These are phyloP conservation scores for Penicillium alfredii DNA, from an alignment of 495 filamentous ascomycete genomes.

Conservation along the genomic window DNA sequence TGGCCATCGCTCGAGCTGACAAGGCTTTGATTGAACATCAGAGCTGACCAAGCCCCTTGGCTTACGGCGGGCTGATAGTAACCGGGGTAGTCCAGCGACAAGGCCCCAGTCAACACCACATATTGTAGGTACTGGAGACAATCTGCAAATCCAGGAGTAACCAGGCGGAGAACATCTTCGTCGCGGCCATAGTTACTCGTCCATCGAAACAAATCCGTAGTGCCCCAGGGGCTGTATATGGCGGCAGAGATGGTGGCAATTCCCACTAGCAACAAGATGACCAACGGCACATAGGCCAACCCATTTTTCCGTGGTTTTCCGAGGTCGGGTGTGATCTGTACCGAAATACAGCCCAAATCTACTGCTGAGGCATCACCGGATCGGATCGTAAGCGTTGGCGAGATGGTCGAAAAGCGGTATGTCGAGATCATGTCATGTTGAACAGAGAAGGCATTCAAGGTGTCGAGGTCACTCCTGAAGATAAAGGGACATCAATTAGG, in stretches of 20 bases:
- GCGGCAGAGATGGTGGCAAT: slow-evolving; percentile 75
- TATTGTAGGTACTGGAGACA: slow-evolving; percentile 98
- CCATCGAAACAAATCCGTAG: slow-evolving; percentile 83
- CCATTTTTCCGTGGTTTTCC: slow-evolving; percentile 55
- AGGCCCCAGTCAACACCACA: slow-evolving; percentile 74
- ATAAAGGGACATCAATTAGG: neutral
- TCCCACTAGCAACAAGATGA: slow-evolving; percentile 73
- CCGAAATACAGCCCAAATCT: slow-evolving; percentile 71
- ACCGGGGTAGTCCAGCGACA: slow-evolving; percentile 85
- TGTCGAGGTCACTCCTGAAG: slow-evolving; percentile 43
- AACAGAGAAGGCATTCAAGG: slow-evolving; percentile 66
- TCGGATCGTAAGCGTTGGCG: slow-evolving; percentile 60
- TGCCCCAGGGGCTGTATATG: slow-evolving; percentile 90
- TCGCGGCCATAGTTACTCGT: slow-evolving; percentile 95
- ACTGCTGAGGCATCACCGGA: slow-evolving; percentile 61
- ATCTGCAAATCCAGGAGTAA: slow-evolving; percentile 94
- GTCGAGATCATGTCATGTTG: slow-evolving; percentile 69
- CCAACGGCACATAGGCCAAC: slow-evolving; percentile 72
- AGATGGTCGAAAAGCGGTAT: slow-evolving; percentile 80
- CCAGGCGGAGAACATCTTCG: slow-evolving; percentile 81
- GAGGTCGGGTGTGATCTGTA: slow-evolving; percentile 76
- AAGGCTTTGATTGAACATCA: slow-evolving; percentile 94
- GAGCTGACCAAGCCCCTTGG: slow-evolving; percentile 74
- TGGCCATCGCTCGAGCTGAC: slow-evolving; percentile 59
- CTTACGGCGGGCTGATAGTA: slow-evolving; percentile 90